Evolutionary conservation across 2,329 filamentous ascomycete species (phyloP).

Genomic region (Alternaria infectoria): DNA sequence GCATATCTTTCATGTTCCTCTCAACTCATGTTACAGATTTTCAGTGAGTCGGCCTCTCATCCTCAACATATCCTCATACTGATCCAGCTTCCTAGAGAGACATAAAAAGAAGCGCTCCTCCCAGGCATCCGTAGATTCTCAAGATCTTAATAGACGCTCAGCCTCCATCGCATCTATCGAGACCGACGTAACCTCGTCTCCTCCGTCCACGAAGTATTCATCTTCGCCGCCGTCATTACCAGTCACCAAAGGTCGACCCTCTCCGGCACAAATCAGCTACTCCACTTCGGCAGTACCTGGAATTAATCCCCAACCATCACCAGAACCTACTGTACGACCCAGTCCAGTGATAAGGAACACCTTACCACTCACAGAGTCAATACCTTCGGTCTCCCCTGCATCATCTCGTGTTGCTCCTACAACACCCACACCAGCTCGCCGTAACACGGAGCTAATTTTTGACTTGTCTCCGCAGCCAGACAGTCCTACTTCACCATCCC

Average conservation of each 20-base stretch:
- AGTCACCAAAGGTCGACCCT: slow-evolving; percentile 1
- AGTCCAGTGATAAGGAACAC: background rate
- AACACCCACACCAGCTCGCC: background rate
- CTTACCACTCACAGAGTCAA: background rate
- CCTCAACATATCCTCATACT: background rate
- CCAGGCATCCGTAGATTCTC: slow-evolving; percentile 10
- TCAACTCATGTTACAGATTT: slow-evolving; percentile 30
- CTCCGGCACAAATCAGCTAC: slow-evolving; percentile 6
- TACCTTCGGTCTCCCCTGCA: background rate
- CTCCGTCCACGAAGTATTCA: background rate
- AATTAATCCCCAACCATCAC: background rate
- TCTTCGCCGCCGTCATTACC: slow-evolving; percentile 1
- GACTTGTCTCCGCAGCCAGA: background rate
- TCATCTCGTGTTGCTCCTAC: background rate
- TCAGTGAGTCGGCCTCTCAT: slow-evolving; percentile 14
- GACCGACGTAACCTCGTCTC: background rate
- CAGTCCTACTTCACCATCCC: background rate
- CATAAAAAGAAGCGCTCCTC: slow-evolving; percentile 20
- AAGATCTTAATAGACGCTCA: slow-evolving; percentile 7
- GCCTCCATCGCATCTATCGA: slow-evolving; percentile 15
- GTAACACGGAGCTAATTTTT: background rate
- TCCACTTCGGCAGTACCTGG: background rate
- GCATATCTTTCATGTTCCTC: slow-evolving; percentile 2
- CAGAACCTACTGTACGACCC: background rate
- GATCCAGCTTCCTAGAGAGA: slow-evolving; percentile 17